Evolutionary conservation across 257 asterid species (phyloP).

Genomic region (Ocimum tenuiflorum): DNA sequence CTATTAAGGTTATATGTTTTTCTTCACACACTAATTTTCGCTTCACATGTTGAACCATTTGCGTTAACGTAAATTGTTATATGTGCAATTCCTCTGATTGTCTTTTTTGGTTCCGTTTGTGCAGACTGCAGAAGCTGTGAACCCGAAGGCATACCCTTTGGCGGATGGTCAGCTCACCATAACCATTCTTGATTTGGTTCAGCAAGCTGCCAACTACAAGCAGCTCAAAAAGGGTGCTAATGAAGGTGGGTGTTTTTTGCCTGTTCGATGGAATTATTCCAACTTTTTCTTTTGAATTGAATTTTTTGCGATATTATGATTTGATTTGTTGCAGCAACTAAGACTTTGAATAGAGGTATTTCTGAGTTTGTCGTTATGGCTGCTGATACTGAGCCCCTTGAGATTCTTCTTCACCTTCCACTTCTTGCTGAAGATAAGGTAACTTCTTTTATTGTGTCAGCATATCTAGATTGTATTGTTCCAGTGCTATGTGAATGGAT

Average conservation of each 20-base stretch:
- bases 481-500: no score
- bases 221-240: conserved; percentile 96
- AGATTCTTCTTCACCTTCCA: conserved; percentile 90
- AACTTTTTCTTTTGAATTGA: no score
- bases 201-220: conserved; percentile 82
- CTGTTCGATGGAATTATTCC: background rate
- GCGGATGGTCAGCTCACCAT: conserved; percentile 77
- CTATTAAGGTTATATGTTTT: background rate
- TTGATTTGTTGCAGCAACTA: conserved; percentile 58
- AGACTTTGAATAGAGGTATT: conserved; percentile 89
- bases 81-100: no score
- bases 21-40: background rate
- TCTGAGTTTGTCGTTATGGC: conserved; percentile 96
- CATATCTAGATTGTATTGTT: no score
- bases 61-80: background rate
- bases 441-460: background rate
- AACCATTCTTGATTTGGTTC: conserved; percentile 76
- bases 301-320: background rate
- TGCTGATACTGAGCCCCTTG: conserved; percentile 91
- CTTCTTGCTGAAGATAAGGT: conserved; percentile 97
- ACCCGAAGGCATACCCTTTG: conserved; percentile 84
- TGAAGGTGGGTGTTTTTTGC: conserved; percentile 44
- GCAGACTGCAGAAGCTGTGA: conserved; percentile 72
- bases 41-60: background rate
- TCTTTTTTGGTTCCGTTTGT: background rate